Conservation (phyloP, 371 early-diverging fungal species). For the Cokeromyces recurvatus region DNA sequence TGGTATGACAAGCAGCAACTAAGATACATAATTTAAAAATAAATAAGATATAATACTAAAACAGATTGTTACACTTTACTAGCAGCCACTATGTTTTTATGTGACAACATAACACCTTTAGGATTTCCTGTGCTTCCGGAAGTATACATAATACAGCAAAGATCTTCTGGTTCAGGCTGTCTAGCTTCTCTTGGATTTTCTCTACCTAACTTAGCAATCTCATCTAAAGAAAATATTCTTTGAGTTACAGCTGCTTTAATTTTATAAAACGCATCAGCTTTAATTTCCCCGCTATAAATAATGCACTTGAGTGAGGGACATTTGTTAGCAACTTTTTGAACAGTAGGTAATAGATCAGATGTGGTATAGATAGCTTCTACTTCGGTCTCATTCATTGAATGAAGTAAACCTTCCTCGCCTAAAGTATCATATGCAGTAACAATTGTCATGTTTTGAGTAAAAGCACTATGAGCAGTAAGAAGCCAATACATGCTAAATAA, state of each 20-base stretch:
- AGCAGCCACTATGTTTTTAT: slow-evolving; percentile 78
- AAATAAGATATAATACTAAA: neutral
- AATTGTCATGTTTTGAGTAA: slow-evolving; percentile 70
- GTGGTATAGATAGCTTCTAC: slow-evolving; percentile 76
- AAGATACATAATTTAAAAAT: slow-evolving; percentile 5
- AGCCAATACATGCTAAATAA: slow-evolving; percentile 71
- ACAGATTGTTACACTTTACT: slow-evolving; percentile 32
- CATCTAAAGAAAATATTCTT: slow-evolving; percentile 37
- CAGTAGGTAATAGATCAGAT: slow-evolving; percentile 74
- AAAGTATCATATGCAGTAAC: slow-evolving; percentile 89
- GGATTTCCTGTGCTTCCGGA: slow-evolving; percentile 92
- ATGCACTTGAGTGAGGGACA: slow-evolving; percentile 67
- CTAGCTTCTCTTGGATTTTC: slow-evolving; percentile 56
- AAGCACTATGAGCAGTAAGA: slow-evolving; percentile 62
- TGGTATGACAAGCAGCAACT: slow-evolving; percentile 59
- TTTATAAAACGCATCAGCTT: slow-evolving; percentile 39
- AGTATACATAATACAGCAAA: slow-evolving; percentile 95
- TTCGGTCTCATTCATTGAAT: slow-evolving; percentile 84
- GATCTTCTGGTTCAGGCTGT: slow-evolving; percentile 69
- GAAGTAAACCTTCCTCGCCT: slow-evolving; percentile 82
- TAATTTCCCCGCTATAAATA: slow-evolving; percentile 74
- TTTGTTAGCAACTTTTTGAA: slow-evolving; percentile 55
- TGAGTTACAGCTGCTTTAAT: slow-evolving; percentile 21
- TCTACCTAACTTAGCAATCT: slow-evolving; percentile 59
- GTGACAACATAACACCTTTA: slow-evolving; percentile 88